These are phyloP conservation scores for Symbiotaphrina buchneri DNA, from an alignment of 495 filamentous ascomycete genomes.

Conservation along the genomic window DNA sequence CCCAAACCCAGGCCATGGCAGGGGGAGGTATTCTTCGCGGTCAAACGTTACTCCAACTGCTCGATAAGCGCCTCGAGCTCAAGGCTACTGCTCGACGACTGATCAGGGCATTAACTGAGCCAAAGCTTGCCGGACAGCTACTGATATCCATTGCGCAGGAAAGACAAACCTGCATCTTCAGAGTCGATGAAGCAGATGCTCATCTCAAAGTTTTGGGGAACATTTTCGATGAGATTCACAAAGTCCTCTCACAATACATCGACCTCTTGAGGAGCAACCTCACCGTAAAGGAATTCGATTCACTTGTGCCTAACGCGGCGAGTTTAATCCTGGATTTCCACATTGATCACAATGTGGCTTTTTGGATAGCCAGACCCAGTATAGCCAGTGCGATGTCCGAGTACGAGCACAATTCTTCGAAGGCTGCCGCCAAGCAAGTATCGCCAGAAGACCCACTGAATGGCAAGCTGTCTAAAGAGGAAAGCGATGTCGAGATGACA, in stretches of 20 bases:
- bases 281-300: constrained; percentile 54
- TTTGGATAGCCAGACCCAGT: constrained; percentile 60
- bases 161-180: constrained; percentile 55
- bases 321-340: constrained; percentile 58
- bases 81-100: constrained; percentile 48
- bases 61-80: constrained; percentile 55
- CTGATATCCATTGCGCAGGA: constrained; percentile 82
- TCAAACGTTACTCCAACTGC: constrained; percentile 51
- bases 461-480: constrained; percentile 14
- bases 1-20: constrained; percentile 65
- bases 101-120: constrained; percentile 53
- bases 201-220: constrained; percentile 66
- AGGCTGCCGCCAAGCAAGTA: constrained; percentile 6
- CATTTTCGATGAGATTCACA: constrained; percentile 75
- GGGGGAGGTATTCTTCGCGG: constrained; percentile 60
- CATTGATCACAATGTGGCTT: constrained; percentile 63
- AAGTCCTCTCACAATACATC: constrained; percentile 65
- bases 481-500: constrained; percentile 12
- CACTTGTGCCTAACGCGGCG: constrained; percentile 51
- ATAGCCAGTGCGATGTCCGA: constrained; percentile 31
- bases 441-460: constrained; percentile 8
- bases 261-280: constrained; percentile 71
- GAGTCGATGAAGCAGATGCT: constrained; percentile 35
- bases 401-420: constrained; percentile 12
- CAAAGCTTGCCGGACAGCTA: constrained; percentile 48